Evolutionary conservation across 495 filamentous ascomycete genomes (phyloP).

Genomic region (Penicillium longicatenatum): DNA sequence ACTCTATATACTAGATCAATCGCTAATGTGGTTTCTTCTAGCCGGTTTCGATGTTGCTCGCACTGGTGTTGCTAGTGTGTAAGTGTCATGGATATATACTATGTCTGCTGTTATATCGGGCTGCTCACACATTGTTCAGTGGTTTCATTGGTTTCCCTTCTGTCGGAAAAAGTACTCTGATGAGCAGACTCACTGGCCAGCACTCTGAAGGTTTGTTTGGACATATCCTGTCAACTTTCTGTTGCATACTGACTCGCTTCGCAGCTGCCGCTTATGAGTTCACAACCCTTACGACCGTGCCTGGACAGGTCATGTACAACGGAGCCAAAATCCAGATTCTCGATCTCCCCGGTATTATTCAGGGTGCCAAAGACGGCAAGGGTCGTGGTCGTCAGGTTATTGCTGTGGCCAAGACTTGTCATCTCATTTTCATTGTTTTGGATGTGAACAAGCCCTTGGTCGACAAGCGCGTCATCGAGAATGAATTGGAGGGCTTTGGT

Average conservation of each 20-base stretch:
- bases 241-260: conserved; percentile 20
- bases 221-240: neutral
- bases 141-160: conserved; percentile 83
- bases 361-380: conserved; percentile 97
- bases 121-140: conserved; percentile 23
- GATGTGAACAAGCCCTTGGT: conserved; percentile 98
- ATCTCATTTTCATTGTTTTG: conserved; percentile 97
- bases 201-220: conserved; percentile 75
- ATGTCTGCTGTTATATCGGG: neutral
- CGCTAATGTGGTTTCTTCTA: conserved; percentile 36
- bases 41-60: conserved; percentile 97
- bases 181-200: conserved; percentile 92
- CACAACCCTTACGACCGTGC: conserved; percentile 95
- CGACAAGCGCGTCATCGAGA: conserved; percentile 95
- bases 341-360: conserved; percentile 97
- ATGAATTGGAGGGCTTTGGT: conserved; percentile 96
- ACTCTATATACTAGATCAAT: neutral
- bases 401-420: conserved; percentile 97
- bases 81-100: conserved; percentile 43
- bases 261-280: conserved; percentile 94
- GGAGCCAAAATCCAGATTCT: conserved; percentile 98
- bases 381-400: conserved; percentile 98
- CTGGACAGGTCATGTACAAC: conserved; percentile 95
- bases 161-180: conserved; percentile 96
- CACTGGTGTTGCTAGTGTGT: conserved; percentile 95